Evolutionary conservation across 73 alveolate genomes (phyloP).

Genomic region (Paramecium pentaurelia): DNA sequence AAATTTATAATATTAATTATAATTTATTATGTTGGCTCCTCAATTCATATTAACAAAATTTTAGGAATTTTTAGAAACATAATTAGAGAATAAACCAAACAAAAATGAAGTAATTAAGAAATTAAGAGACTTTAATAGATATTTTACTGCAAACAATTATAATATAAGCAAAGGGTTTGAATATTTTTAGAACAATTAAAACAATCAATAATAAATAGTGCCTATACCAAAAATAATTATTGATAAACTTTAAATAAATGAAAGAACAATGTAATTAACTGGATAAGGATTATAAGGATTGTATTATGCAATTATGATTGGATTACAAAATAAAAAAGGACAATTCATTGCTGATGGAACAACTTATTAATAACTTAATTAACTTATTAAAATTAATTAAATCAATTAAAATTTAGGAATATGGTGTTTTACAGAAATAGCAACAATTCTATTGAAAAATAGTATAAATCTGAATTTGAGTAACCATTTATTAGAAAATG

Average conservation of each 20-base stretch:
- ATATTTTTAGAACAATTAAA: neutral
- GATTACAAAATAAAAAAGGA: neutral
- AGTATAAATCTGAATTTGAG: neutral
- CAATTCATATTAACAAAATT: neutral
- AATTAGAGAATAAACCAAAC: neutral
- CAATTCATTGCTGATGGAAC: neutral
- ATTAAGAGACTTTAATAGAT: constrained; percentile 5
- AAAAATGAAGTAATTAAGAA: neutral
- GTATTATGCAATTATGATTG: neutral
- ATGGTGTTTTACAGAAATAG: neutral
- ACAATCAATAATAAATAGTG: neutral
- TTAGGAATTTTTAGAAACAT: neutral
- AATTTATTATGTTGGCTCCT: neutral
- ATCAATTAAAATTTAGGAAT: neutral
- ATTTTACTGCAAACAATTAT: neutral
- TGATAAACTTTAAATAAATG: neutral
- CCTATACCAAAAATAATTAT: neutral
- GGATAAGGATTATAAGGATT: neutral
- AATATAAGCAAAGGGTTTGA: neutral
- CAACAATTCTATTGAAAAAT: neutral
- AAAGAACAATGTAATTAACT: neutral
- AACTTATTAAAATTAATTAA: neutral
- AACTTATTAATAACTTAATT: neutral
- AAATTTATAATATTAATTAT: neutral
- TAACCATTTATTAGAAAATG: neutral